A percentile compares a stretch with the other conserved stretches of the same genome.
These are phyloP conservation scores for Thielaviopsis ethacetica DNA, from an alignment of 2,329 filamentous ascomycete genomes.

Conservation along the genomic window DNA sequence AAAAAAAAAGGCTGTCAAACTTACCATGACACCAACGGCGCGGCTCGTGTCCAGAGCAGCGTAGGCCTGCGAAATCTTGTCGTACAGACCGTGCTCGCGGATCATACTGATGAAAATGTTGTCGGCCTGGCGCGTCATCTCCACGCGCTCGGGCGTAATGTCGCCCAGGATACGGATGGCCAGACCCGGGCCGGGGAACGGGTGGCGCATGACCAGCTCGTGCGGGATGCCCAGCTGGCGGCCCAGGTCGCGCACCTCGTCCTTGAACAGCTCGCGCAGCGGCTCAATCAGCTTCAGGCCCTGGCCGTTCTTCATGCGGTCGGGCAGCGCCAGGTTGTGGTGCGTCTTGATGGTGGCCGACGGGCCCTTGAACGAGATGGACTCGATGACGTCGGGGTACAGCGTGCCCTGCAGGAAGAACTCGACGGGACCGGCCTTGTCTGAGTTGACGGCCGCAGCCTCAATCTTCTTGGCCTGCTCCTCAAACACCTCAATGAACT, in stretches of 20 bases:
- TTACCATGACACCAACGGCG: constrained; percentile 13
- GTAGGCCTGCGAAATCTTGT: constrained; percentile 27
- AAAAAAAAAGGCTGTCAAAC: no score
- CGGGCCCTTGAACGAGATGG: constrained; percentile 30
- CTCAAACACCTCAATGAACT: constrained; percentile 54
- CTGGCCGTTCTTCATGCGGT: constrained; percentile 31
- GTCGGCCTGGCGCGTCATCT: constrained; percentile 64
- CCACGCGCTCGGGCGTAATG: constrained; percentile 62
- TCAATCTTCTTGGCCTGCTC: constrained; percentile 40
- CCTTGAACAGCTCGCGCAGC: constrained; percentile 66
- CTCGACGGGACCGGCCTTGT: constrained; percentile 57
- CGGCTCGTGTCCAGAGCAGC: constrained; percentile 12
- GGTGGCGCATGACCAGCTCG: constrained; percentile 19
- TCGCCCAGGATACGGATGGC: constrained; percentile 72
- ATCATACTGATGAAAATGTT: constrained; percentile 64
- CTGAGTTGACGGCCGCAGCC: constrained; percentile 44
- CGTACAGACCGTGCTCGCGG: constrained; percentile 52
- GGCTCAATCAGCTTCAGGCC: constrained; percentile 59
- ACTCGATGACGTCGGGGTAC: constrained; percentile 39
- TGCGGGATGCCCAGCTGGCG: constrained; percentile 19
- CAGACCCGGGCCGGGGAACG: constrained; percentile 33
- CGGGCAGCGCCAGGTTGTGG: constrained; percentile 53
- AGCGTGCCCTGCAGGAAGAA: constrained; percentile 78
- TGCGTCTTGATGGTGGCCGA: constrained; percentile 40
- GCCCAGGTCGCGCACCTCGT: constrained; percentile 25